Conservation (phyloP, 352 stramenopile species). For the Globisporangium parvum region DNA sequence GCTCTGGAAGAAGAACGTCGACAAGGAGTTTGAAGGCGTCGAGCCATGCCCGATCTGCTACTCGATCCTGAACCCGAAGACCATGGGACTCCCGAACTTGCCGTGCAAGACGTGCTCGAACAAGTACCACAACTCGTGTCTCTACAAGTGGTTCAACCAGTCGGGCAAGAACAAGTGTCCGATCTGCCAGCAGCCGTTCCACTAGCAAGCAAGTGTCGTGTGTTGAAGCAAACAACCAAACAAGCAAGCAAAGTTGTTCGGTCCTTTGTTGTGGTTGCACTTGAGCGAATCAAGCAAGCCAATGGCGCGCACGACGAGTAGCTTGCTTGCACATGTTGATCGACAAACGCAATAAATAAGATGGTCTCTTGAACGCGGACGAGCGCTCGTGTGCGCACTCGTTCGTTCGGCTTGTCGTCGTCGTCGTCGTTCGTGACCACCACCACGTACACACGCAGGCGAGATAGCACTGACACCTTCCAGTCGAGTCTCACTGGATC, state of each 20-base stretch:
- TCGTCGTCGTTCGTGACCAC: too few species aligned
- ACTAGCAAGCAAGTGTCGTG: slow-evolving; percentile 14
- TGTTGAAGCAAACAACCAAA: background rate
- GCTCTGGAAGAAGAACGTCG: slow-evolving; percentile 90
- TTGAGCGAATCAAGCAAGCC: background rate
- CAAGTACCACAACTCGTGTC: slow-evolving; percentile 91
- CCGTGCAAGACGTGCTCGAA: slow-evolving; percentile 90
- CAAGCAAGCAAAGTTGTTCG: too few species aligned
- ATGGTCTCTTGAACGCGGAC: background rate
- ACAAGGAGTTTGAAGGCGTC: slow-evolving; percentile 91
- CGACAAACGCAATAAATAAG: slow-evolving; percentile 5
- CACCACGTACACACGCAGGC: too few species aligned
- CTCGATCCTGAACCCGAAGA: slow-evolving; percentile 89
- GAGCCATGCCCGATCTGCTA: slow-evolving; percentile 92
- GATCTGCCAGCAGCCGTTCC: slow-evolving; percentile 90
- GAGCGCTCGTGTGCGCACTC: too few species aligned
- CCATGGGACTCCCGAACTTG: slow-evolving; percentile 83
- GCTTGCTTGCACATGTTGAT: background rate
- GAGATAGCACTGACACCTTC: too few species aligned
- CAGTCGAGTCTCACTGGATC: slow-evolving; percentile 2
- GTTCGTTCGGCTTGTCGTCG: too few species aligned
- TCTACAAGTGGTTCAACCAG: slow-evolving; percentile 94
- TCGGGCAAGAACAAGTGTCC: slow-evolving; percentile 92
- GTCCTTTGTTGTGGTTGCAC: too few species aligned
- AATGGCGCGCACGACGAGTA: too few species aligned